Percentiles rank a stretch among this genome's conserved stretches.
phyloP scores from a whole-genome alignment of 768 basidiomycete species.

The Pisolithus microcarpus region DNA sequence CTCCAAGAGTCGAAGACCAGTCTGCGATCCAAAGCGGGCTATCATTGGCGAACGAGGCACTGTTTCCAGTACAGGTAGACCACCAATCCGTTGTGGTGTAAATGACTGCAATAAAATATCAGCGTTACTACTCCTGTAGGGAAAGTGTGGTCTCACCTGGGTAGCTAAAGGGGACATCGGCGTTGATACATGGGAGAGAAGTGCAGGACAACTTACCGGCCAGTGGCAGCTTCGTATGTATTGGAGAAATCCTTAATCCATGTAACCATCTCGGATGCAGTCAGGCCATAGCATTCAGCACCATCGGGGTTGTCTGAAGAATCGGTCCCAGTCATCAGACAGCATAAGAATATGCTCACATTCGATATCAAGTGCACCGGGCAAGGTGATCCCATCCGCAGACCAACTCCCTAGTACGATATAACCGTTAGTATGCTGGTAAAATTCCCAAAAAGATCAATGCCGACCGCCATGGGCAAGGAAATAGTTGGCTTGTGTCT shows the following conservation, averaged over 20 bases:
- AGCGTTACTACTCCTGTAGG: background rate
- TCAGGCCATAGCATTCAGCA: conserved; percentile 48
- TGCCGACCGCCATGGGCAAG: conserved; percentile 44
- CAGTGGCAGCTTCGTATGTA: conserved; percentile 45
- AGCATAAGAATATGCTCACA: conserved; percentile 28
- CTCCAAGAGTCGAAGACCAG: conserved; percentile 41
- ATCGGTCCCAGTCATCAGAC: background rate
- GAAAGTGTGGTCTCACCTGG: conserved; percentile 27
- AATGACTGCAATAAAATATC: conserved; percentile 32
- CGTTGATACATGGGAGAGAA: background rate
- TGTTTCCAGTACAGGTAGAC: conserved; percentile 58
- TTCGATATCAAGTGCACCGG: conserved; percentile 59
- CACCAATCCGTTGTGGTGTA: conserved; percentile 67
- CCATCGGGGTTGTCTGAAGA: conserved; percentile 44
- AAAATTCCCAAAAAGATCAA: background rate
- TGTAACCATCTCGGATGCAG: conserved; percentile 47
- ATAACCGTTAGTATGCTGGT: background rate
- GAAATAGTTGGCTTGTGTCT: conserved; percentile 54
- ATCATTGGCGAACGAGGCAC: conserved; percentile 37
- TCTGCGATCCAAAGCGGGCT: conserved; percentile 60
- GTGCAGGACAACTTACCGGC: conserved; percentile 29
- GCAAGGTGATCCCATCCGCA: conserved; percentile 51
- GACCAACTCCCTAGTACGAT: conserved; percentile 41
- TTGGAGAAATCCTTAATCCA: conserved; percentile 59
- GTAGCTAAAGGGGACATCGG: conserved; percentile 24